These are phyloP conservation scores for Ramalina intermedia DNA, from an alignment of 495 filamentous ascomycete species.

Conservation along the genomic window DNA sequence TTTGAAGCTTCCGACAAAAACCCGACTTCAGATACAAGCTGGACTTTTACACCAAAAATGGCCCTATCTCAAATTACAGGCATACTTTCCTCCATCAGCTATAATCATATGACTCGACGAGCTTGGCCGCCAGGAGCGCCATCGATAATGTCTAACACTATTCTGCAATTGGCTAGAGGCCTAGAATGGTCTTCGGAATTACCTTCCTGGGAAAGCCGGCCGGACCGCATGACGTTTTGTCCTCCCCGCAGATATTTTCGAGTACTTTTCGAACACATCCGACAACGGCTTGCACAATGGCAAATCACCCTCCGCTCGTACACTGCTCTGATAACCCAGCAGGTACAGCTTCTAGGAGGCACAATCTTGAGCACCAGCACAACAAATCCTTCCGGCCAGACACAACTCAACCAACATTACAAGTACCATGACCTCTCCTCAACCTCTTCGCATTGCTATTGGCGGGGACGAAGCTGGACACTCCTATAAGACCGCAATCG, in stretches of 20 bases:
- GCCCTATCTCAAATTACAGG: too few relatives aligned
- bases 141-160: too few relatives aligned
- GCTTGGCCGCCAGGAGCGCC: too few relatives aligned
- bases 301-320: neutral
- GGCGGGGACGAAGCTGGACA: conserved; percentile 63
- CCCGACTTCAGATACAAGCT: too few relatives aligned
- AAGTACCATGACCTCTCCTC: neutral
- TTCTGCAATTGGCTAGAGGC: too few relatives aligned
- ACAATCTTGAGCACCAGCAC: neutral
- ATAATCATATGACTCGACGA: too few relatives aligned
- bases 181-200: too few relatives aligned
- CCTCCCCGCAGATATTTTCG: neutral
- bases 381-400: neutral
- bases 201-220: too few relatives aligned
- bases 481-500: conserved; percentile 68
- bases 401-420: neutral
- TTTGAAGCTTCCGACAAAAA: too few relatives aligned
- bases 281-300: neutral
- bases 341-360: neutral
- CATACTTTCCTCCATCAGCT: too few relatives aligned
- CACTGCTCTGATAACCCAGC: neutral
- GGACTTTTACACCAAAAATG: too few relatives aligned
- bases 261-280: too few relatives aligned
- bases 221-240: neutral
- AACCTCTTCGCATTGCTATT: conserved; percentile 40